These are phyloP conservation scores for Silene uniflora DNA, from an alignment of 148 eudicot genomes.

Conservation along the genomic window DNA sequence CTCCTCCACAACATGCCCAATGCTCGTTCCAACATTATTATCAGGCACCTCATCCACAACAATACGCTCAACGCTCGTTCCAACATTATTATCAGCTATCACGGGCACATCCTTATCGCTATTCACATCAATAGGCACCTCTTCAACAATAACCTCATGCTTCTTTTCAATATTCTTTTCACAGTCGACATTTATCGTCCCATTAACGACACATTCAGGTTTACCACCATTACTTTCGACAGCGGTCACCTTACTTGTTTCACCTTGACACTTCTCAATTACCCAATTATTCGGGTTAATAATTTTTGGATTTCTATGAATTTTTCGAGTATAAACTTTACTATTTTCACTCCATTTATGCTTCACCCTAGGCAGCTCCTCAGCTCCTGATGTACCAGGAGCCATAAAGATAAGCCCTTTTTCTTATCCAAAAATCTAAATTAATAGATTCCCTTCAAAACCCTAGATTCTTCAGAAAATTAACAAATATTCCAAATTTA, in stretches of 20 bases:
- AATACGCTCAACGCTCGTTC: not conserved
- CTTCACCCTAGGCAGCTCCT: slow-evolving; percentile 28
- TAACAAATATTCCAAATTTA: not conserved
- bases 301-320: not conserved
- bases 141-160: not conserved
- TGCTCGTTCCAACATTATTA: not conserved
- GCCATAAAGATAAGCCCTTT: slow-evolving; percentile 33
- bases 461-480: slow-evolving; percentile 25
- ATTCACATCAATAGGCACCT: not conserved
- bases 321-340: slow-evolving; percentile 39
- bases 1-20: not conserved
- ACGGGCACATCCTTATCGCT: not conserved
- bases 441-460: slow-evolving; percentile 13
- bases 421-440: slow-evolving; percentile 18
- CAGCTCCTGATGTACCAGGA: slow-evolving; percentile 38
- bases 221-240: slow-evolving; percentile 4
- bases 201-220: not conserved
- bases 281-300: not conserved
- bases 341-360: slow-evolving; percentile 38
- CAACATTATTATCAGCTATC: not conserved
- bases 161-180: not conserved
- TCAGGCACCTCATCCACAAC: not conserved
- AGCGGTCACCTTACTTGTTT: not conserved
- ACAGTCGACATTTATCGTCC: not conserved
- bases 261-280: not conserved